Base-by-base conservation (phyloP, 148 eudicot species). In the Dysphania ambrosioides region DNA sequence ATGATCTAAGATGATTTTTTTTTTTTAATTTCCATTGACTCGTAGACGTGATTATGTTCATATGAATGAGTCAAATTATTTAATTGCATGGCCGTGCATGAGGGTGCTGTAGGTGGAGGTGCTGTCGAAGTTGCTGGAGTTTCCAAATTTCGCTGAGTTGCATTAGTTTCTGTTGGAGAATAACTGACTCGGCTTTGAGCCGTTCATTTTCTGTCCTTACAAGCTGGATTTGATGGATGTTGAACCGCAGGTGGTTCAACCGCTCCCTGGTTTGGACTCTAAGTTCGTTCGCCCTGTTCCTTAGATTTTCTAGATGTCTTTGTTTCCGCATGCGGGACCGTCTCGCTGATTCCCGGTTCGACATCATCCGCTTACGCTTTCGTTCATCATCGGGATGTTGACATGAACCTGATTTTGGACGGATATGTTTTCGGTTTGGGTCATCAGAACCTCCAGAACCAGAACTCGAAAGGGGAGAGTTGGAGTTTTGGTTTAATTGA, bases 271-370 rank as follows among this genome's bases (percentile, higher is more conserved):
- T 88, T 73, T 66, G 80, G 27, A 77, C 6, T 63, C 77, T 77
- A 26, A 82, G 67, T 72, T 76, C 79, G 79, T 80, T 84, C 79
- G 72, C 74, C 36, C 76, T 70, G 77, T 72, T 72, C 82, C 83
- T 79, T 80, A 86, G 34, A 63, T 82, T 82, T 56, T 88, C 91
- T 77, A 88, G 19, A 24, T 88, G 89, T 24, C 38, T 78, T 76
- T 82, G 87, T 76, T 88, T 88, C 69, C 91, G 79, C 88, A 84
- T 77, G 47, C 91, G 80, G 36, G 91, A 88, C 76, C 89, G 78
- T 82, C 85, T 80, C 2, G 91, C 91, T 7, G 91, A 88, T 56
- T 80, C 86, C 47, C 86, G 79, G 78, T 88, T 88, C 6, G 91
- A 88, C 57, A 80, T 34, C 91, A 76, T 88, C 72, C 91, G 78